Percentiles rank a stretch among this genome's conserved stretches.
These are phyloP conservation scores for Aspergillus pseudonomiae DNA, from an alignment of 2,329 filamentous ascomycete species.

Conservation along the genomic window DNA sequence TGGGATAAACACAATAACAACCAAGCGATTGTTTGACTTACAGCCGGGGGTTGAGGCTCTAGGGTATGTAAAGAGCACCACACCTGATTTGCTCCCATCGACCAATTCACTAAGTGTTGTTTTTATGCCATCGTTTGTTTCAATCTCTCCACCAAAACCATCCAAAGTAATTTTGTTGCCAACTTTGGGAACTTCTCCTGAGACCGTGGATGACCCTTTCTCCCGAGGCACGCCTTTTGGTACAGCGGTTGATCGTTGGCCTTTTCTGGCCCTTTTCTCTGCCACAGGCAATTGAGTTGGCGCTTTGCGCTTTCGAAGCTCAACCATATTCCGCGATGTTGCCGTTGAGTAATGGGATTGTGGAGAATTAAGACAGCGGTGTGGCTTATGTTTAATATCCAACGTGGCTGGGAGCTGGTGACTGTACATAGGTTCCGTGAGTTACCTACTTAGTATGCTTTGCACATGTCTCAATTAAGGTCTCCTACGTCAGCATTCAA, in stretches of 20 bases:
- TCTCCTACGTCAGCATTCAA: neutral
- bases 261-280: conserved; percentile 33
- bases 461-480: neutral
- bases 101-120: conserved; percentile 80
- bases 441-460: neutral
- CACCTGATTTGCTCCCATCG: conserved; percentile 78
- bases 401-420: neutral
- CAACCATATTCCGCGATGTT: conserved; percentile 46
- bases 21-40: conserved; percentile 56
- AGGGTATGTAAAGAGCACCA: conserved; percentile 94
- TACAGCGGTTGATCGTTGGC: conserved; percentile 29
- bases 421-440: neutral
- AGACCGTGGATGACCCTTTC: conserved; percentile 24
- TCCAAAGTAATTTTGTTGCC: conserved; percentile 59
- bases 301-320: conserved; percentile 66
- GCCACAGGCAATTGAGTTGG: conserved; percentile 48
- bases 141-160: conserved; percentile 68
- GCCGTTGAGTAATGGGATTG: neutral
- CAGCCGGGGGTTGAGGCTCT: conserved; percentile 93
- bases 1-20: conserved; percentile 1
- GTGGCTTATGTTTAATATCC: neutral
- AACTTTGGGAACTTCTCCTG: conserved; percentile 33
- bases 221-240: conserved; percentile 36
- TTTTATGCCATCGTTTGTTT: conserved; percentile 81
- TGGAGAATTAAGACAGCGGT: neutral